Evolutionary conservation across 495 filamentous ascomycete genomes (phyloP).

Genomic region (Aspergillus kassunensis): DNA sequence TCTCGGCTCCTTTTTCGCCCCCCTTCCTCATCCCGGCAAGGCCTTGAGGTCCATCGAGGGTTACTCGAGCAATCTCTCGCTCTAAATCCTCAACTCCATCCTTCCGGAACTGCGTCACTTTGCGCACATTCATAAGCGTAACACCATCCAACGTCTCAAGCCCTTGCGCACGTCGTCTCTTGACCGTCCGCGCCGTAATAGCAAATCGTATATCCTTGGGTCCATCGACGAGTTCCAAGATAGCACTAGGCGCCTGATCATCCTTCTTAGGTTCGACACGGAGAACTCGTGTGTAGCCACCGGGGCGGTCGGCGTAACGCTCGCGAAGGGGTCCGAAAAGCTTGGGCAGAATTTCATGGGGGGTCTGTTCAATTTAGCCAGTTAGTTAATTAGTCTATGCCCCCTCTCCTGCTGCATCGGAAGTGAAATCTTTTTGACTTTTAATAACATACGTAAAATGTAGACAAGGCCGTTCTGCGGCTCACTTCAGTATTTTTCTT

Average conservation of each 20-base stretch:
- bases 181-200: conserved; percentile 79
- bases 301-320: conserved; percentile 76
- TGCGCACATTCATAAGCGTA: conserved; percentile 71
- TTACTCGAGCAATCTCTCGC: conserved; percentile 62
- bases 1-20: neutral
- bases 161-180: conserved; percentile 50
- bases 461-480: conserved; percentile 59
- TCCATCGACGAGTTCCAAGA: conserved; percentile 95
- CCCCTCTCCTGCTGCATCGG: no score
- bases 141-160: conserved; percentile 57
- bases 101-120: conserved; percentile 76
- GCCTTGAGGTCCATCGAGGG: conserved; percentile 14
- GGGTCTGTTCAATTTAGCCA: conserved; percentile 41
- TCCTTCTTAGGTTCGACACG: conserved; percentile 70
- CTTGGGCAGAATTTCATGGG: conserved; percentile 69
- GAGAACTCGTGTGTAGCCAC: conserved; percentile 92
- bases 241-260: conserved; percentile 82
- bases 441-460: conserved; percentile 70
- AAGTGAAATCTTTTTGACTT: neutral
- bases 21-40: neutral
- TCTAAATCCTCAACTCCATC: conserved; percentile 65
- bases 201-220: conserved; percentile 93
- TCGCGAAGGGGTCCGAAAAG: conserved; percentile 78
- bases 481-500: conserved; percentile 85
- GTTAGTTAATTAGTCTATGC: no score